phyloP scores from a whole-genome alignment of 2,329 filamentous ascomycete species.

The Fusarium globosum region DNA sequence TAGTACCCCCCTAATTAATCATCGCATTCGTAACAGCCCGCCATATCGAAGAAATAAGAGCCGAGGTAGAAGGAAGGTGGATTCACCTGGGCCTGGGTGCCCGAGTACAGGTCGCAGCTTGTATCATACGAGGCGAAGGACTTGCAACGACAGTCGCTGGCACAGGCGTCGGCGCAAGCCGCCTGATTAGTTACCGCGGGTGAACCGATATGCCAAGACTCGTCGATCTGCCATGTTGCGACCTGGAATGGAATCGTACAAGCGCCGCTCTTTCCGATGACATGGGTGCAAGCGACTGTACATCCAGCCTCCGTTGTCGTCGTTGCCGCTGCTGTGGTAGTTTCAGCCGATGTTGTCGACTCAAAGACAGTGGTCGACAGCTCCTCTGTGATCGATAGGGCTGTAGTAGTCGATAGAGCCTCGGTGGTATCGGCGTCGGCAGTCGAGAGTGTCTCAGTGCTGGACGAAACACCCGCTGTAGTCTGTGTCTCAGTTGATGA shows the following conservation, averaged over 20 bases:
- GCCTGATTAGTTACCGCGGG: background rate
- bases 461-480: background rate
- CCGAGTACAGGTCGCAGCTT: background rate
- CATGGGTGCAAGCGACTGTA: background rate
- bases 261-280: background rate
- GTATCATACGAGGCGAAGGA: background rate
- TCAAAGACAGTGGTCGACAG: background rate
- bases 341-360: background rate
- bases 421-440: background rate
- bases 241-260: background rate
- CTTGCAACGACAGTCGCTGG: background rate
- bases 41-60: background rate
- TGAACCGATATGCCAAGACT: background rate
- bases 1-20: background rate
- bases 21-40: background rate
- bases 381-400: background rate
- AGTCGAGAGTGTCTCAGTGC: background rate
- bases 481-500: background rate
- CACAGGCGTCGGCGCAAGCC: background rate
- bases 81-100: background rate
- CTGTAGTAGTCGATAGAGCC: background rate
- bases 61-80: background rate
- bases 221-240: background rate
- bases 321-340: background rate
- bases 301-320: background rate